These are phyloP conservation scores for Dryadomyces quercivorus DNA, from an alignment of 2,329 filamentous ascomycete species.

Conservation along the genomic window DNA sequence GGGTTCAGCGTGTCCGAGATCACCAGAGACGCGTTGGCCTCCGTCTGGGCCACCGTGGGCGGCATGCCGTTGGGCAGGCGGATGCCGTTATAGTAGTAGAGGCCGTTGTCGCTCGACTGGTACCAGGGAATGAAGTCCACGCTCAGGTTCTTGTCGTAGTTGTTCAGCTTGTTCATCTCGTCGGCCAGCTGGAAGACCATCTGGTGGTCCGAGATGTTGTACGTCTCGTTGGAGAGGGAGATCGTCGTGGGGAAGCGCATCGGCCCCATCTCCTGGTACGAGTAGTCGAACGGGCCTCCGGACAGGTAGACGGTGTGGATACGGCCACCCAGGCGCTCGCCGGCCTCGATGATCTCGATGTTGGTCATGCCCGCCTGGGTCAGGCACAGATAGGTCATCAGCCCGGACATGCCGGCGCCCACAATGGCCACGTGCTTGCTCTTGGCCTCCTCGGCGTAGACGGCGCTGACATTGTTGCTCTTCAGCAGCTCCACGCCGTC, in stretches of 20 bases:
- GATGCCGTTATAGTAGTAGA: slow-evolving; percentile 33
- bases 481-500: slow-evolving; percentile 49
- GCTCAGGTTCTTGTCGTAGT: slow-evolving; percentile 30
- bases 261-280: slow-evolving; percentile 54
- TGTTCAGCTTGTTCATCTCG: slow-evolving; percentile 47
- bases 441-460: slow-evolving; percentile 42
- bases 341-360: slow-evolving; percentile 49
- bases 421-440: slow-evolving; percentile 48
- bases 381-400: slow-evolving; percentile 44
- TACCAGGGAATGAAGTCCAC: slow-evolving; percentile 54
- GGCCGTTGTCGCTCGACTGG: slow-evolving; percentile 41
- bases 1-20: slow-evolving; percentile 20
- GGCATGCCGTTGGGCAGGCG: slow-evolving; percentile 38
- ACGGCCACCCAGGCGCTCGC: slow-evolving; percentile 47
- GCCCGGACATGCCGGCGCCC: slow-evolving; percentile 52
- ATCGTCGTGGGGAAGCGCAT: slow-evolving; percentile 44
- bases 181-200: slow-evolving; percentile 52
- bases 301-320: slow-evolving; percentile 52
- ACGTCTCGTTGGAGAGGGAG: slow-evolving; percentile 39
- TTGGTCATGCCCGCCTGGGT: slow-evolving; percentile 43
- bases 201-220: slow-evolving; percentile 48
- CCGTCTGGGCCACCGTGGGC: slow-evolving; percentile 36
- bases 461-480: slow-evolving; percentile 36
- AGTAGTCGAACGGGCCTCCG: slow-evolving; percentile 47
- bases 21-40: slow-evolving; percentile 28